Base-by-base conservation (phyloP, 164 flowering plant species). In the Berberis vulgaris region DNA sequence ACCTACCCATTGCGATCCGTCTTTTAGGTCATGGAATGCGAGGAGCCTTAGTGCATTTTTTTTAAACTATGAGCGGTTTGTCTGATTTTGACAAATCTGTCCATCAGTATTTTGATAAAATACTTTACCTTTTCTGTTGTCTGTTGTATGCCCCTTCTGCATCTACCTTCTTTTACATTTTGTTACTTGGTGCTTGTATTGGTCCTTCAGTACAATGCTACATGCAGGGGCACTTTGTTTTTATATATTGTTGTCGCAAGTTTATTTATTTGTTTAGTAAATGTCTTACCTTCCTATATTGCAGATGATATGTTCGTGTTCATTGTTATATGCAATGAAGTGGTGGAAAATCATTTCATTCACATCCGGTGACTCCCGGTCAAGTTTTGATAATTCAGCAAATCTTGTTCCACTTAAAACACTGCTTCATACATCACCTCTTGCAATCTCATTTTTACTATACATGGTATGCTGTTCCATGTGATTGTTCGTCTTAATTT, bases 401-500 rank as follows among this genome's bases (percentile, higher is more conserved):
- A 66, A 54, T 5, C 69, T 83, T 46, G 83, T 88, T 13, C 80
- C 96, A 41, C 26, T 75, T 9, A 81, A 77, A 73, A 83, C 83
- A 13, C 69, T 88, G 72, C 43, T 76, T 69, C 84, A 74, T 40
- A 82, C 90, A 49, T 72, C 83, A 70, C 96, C 92, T 67, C 83
- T 88, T 65, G 80, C 88, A 54, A 4, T 77, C 12, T 65, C 90
- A 5, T 88, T 83, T 69, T 73, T 88, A 72, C 81, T 90, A 49
- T 88, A 88, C 78, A 88, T 92, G 98, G 98, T 88, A 84, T 62
- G 74, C 49, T 63, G 44, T 54, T 71, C 42, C 52, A 8, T 62
- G n/a, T 42, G 52, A 7, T 60, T 42, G 55, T 5, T 43, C 49
- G n/a, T 7, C 38, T 42, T 58, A 1, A 7, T 55, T 58, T 41